phyloP scores from a whole-genome alignment of 305 asterid species.

The Fraxinus nigra region DNA sequence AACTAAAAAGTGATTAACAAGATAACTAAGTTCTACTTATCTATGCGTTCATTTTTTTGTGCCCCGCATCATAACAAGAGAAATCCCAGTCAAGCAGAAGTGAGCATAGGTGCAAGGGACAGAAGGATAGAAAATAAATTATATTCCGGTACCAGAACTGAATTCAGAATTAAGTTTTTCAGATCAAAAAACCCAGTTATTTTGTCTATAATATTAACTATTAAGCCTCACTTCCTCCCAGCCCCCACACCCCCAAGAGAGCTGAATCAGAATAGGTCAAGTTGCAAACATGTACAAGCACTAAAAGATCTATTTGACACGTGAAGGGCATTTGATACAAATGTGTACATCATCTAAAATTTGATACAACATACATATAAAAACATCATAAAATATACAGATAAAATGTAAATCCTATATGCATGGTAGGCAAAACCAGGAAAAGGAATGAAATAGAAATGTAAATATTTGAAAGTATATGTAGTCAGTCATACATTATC shows the following conservation, averaged over 20 bases:
- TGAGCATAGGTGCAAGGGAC: not conserved
- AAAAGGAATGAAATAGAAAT: not conserved
- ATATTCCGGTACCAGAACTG: not conserved
- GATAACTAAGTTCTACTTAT: not conserved
- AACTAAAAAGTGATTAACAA: not conserved
- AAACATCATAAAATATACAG: not conserved
- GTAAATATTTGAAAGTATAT: not conserved
- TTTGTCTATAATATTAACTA: not conserved
- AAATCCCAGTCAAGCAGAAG: not conserved
- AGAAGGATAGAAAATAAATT: not conserved
- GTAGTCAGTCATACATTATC: not conserved
- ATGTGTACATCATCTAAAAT: not conserved
- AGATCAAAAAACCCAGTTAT: not conserved
- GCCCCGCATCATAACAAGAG: not conserved
- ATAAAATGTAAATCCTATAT: not conserved
- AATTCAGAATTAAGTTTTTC: not conserved
- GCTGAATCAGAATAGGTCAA: not conserved
- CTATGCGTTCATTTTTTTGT: not conserved
- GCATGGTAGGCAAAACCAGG: not conserved
- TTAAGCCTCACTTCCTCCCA: not conserved
- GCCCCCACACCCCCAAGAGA: not conserved
- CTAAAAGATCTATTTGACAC: not conserved
- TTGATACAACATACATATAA: not conserved
- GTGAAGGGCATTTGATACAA: not conserved
- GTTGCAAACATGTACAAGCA: slow-evolving; percentile 2